Evolutionary conservation across 1,284 basidiomycete genomes (phyloP).

Genomic region (Tranzscheliella williamsii): DNA sequence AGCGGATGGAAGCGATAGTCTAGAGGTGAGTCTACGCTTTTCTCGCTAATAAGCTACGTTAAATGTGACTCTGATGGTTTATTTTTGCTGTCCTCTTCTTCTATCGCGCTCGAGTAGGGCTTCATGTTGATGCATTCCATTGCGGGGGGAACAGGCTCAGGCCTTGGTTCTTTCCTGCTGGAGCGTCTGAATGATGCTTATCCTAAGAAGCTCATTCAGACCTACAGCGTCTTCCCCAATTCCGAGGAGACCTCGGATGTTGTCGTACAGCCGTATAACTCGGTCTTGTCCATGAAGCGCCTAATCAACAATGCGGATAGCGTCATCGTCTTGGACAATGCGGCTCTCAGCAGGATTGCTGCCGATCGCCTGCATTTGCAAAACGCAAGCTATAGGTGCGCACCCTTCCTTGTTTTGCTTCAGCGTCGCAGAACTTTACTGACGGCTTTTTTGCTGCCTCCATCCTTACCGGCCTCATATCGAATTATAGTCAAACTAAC

Average conservation of each 20-base stretch:
- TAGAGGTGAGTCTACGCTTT: slow-evolving; percentile 87
- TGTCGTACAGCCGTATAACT: slow-evolving; percentile 94
- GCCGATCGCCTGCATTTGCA: slow-evolving; percentile 87
- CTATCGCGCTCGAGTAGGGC: slow-evolving; percentile 78
- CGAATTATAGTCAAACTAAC: slow-evolving; percentile 64
- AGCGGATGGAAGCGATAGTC: slow-evolving; percentile 94
- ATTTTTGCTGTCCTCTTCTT: not conserved
- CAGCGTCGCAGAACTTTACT: no score
- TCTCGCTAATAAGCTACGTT: no score
- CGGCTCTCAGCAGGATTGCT: slow-evolving; percentile 86
- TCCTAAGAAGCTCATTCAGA: slow-evolving; percentile 98
- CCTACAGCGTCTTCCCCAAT: slow-evolving; percentile 98
- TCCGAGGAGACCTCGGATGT: slow-evolving; percentile 59
- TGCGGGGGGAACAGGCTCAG: slow-evolving; percentile 96
- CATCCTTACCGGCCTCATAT: not conserved
- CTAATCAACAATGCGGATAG: slow-evolving; percentile 95
- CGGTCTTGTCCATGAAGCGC: slow-evolving; percentile 86
- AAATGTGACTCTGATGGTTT: no score
- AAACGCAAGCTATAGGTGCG: slow-evolving; percentile 89
- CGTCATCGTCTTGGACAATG: slow-evolving; percentile 96
- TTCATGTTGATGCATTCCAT: slow-evolving; percentile 99
- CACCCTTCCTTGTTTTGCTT: no score
- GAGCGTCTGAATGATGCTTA: slow-evolving; percentile 96
- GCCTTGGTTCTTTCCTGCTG: slow-evolving; percentile 92
- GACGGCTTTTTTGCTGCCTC: no score